phyloP scores from a whole-genome alignment of 495 filamentous ascomycete genomes.

The Oleoguttula mirabilis region DNA sequence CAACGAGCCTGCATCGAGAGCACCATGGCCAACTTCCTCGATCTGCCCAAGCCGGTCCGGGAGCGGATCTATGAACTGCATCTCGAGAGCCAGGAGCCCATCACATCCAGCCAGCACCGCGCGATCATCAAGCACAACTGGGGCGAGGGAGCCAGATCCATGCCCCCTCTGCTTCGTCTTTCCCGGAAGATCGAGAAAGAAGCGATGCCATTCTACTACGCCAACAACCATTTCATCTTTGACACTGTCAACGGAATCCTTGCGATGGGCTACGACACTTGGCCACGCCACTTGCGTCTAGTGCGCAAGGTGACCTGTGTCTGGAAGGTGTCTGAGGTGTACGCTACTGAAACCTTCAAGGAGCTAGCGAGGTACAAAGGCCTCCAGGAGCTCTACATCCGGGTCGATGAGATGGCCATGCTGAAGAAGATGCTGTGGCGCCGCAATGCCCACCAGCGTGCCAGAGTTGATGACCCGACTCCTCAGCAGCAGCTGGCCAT shows the following conservation, averaged over 20 bases:
- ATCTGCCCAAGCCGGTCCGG: constrained; percentile 10
- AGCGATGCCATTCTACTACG: constrained; percentile 13
- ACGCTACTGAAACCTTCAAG: background rate
- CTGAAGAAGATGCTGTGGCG: background rate
- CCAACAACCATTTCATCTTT: constrained; percentile 11
- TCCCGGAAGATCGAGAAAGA: constrained; percentile 4
- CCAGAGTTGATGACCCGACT: background rate
- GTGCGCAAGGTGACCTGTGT: background rate
- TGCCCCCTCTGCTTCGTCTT: constrained; percentile 1
- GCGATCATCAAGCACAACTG: background rate
- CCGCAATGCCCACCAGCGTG: background rate
- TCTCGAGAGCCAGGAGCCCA: constrained; percentile 1
- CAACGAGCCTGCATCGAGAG: no score
- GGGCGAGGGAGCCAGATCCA: background rate
- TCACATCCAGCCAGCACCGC: background rate
- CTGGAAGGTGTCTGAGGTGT: background rate
- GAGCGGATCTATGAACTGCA: constrained; percentile 12
- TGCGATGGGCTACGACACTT: background rate
- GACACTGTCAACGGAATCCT: background rate
- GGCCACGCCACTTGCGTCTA: background rate
- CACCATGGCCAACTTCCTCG: constrained; percentile 6
- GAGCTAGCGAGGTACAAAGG: background rate
- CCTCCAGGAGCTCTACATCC: constrained; percentile 9
- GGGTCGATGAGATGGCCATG: constrained; percentile 11
- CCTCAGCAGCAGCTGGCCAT: constrained; percentile 9